These are phyloP conservation scores for Acacia acuminata DNA, from an alignment of 306 rosid species.

Conservation along the genomic window DNA sequence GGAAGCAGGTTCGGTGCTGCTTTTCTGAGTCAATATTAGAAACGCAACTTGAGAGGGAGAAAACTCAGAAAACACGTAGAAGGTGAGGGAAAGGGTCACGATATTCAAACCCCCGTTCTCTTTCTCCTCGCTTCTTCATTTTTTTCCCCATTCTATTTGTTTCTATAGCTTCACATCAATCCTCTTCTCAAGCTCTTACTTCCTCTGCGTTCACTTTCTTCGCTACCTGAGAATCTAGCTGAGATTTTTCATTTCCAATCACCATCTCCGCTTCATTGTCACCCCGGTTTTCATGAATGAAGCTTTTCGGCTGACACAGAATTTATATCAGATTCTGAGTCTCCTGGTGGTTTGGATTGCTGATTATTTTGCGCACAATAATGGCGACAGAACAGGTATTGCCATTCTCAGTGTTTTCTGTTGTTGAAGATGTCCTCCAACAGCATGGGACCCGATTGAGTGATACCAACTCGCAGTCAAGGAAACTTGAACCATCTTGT, in stretches of 20 bases:
- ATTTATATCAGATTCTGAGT: conserved; percentile 28
- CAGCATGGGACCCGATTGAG: conserved; percentile 43
- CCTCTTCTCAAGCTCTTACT: conserved; percentile 31
- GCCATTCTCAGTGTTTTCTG: conserved; percentile 69
- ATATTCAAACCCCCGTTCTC: conserved; percentile 22
- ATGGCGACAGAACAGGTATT: conserved; percentile 66
- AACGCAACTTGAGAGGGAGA: conserved; percentile 28
- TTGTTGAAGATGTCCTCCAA: conserved; percentile 81
- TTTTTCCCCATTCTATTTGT: not conserved
- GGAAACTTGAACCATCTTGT: conserved; percentile 83
- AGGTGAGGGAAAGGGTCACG: conserved; percentile 34
- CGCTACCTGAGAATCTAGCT: conserved; percentile 21
- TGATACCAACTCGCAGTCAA: conserved; percentile 52
- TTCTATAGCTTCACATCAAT: not conserved
- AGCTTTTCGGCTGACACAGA: conserved; percentile 20
- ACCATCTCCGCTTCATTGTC: not conserved
- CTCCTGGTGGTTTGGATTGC: not conserved
- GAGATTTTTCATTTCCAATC: not conserved
- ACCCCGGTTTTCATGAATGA: not conserved
- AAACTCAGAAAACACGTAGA: conserved; percentile 13
- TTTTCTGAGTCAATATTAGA: conserved; percentile 52
- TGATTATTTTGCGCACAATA: conserved; percentile 17
- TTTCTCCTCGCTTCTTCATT: conserved; percentile 38
- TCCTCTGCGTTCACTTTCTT: conserved; percentile 8
- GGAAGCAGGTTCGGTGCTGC: conserved; percentile 75